phyloP scores from a whole-genome alignment of 23 red algal species.

The Gracilariopsis chorda region DNA sequence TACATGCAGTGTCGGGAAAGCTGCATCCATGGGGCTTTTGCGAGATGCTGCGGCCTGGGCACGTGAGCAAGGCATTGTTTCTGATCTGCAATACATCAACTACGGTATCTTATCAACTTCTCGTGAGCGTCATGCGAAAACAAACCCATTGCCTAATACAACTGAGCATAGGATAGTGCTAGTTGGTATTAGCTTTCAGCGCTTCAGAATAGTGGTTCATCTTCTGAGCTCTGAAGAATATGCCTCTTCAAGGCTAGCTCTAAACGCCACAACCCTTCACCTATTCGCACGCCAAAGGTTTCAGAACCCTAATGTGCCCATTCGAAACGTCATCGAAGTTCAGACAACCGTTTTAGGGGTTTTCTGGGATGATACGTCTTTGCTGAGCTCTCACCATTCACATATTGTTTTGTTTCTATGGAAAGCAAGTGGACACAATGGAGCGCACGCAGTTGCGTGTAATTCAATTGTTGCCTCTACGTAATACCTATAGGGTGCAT shows the following conservation, averaged over 20 bases:
- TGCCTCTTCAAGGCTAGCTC: neutral
- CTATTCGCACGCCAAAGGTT: neutral
- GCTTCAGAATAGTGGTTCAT: neutral
- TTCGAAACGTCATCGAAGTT: neutral
- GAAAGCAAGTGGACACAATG: too few relatives aligned
- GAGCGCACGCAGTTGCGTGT: too few relatives aligned
- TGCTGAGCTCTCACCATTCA: slow-evolving; percentile 25
- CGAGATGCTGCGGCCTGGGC: slow-evolving; percentile 26
- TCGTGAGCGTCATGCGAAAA: neutral
- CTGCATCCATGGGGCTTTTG: slow-evolving; percentile 20
- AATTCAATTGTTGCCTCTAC: too few relatives aligned
- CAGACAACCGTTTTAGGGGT: slow-evolving; percentile 6
- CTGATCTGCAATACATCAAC: slow-evolving; percentile 35
- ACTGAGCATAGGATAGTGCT: slow-evolving; percentile 8
- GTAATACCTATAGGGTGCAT: too few relatives aligned
- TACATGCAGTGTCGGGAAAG: neutral
- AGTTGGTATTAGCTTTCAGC: slow-evolving; percentile 25
- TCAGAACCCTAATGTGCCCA: too few relatives aligned
- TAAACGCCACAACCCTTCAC: neutral
- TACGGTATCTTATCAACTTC: neutral
- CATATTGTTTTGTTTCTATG: too few relatives aligned
- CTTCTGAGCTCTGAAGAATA: neutral
- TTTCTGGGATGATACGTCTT: slow-evolving; percentile 11
- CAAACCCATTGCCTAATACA: neutral
- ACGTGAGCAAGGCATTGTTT: slow-evolving; percentile 15